Evolutionary conservation across 352 stramenopile genomes (phyloP), one percentile per base, ranked within the genome.

Genomic region (Phytophthora agathidicida): DNA sequence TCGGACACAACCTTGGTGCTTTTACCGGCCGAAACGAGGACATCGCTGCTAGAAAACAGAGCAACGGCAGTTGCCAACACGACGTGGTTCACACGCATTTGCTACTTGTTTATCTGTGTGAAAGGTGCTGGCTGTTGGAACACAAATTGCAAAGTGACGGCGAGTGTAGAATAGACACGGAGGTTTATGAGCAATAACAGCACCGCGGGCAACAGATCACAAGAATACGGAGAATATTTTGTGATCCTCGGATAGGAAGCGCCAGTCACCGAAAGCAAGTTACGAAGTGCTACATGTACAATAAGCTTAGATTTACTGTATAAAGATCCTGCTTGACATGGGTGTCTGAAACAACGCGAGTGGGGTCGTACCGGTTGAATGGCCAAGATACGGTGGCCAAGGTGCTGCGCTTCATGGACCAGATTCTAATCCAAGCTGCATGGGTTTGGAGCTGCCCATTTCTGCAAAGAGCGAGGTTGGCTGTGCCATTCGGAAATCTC

Each of bases 21-120:
- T n/a, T n/a, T n/a, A n/a, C 31, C 20, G 3, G 50, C 50, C 1
- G 5, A 14, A n/a, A 19, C 27, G 27, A 47, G 11, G 19, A 10
- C 31, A 16, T 63, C 31, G 37, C 11, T 35, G 53, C 43, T 48
- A 9, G 53, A 51, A 30, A 44, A 31, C 44, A 63, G 28, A 45
- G 54, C 54, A 35, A 57, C 22, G 6, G 36, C 35, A 44, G 35
- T 30, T 37, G 35, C 54, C 27, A 63, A 31, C 14, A 63, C 20
- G 16, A 63, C 16, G 28, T 45, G 22, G 38, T 30, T 49, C n/a
- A 55, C 14, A 37, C 54, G 54, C 54, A 63, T 63, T 37, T 23
- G 31, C 35, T 26, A 30, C 39, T 32, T n/a, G 17, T 26, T 52
- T 50, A 13, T 14, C 32, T 28, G 19, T 22, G 17, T 30, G 23